Conservation (phyloP, 2,329 filamentous ascomycete species). For the Aspergillus luchuensis region DNA sequence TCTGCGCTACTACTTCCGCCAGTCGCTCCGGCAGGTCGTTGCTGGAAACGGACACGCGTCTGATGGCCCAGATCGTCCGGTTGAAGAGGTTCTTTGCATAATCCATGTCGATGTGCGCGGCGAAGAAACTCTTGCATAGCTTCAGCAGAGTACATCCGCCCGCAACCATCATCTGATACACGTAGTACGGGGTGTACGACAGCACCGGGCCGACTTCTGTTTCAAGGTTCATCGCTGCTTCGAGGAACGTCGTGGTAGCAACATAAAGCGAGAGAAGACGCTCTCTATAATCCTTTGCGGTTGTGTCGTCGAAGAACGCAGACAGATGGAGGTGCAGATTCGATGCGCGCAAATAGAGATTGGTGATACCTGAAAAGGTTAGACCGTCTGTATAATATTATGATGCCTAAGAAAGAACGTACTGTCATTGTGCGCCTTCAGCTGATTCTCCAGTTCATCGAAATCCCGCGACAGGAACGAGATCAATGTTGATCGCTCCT, state of each 20-base stretch:
- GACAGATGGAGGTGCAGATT: slow-evolving; percentile 52
- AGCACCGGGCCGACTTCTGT: slow-evolving; percentile 51
- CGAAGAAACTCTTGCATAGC: slow-evolving; percentile 66
- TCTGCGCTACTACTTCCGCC: slow-evolving; percentile 65
- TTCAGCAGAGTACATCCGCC: slow-evolving; percentile 66
- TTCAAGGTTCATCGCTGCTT: slow-evolving; percentile 49
- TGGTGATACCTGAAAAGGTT: slow-evolving; percentile 43
- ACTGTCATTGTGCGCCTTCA: slow-evolving; percentile 46
- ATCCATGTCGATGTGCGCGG: slow-evolving; percentile 57
- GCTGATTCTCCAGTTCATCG: slow-evolving; percentile 56
- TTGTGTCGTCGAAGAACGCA: slow-evolving; percentile 53
- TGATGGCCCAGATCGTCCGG: slow-evolving; percentile 60
- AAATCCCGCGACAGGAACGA: slow-evolving; percentile 50
- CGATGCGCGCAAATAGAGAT: slow-evolving; percentile 50
- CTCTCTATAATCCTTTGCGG: slow-evolving; percentile 48
- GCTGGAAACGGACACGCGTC: slow-evolving; percentile 61
- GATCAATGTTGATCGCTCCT: slow-evolving; percentile 48
- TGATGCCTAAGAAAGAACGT: slow-evolving; percentile 16
- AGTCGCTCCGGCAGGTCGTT: slow-evolving; percentile 67
- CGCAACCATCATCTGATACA: slow-evolving; percentile 68
- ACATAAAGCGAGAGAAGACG: slow-evolving; percentile 50
- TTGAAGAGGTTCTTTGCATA: slow-evolving; percentile 61
- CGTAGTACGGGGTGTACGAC: slow-evolving; percentile 60
- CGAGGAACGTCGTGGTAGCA: slow-evolving; percentile 50
- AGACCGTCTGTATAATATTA: not conserved